These are phyloP conservation scores for Myochromella boudieri DNA, from an alignment of 768 basidiomycete species.

Conservation along the genomic window DNA sequence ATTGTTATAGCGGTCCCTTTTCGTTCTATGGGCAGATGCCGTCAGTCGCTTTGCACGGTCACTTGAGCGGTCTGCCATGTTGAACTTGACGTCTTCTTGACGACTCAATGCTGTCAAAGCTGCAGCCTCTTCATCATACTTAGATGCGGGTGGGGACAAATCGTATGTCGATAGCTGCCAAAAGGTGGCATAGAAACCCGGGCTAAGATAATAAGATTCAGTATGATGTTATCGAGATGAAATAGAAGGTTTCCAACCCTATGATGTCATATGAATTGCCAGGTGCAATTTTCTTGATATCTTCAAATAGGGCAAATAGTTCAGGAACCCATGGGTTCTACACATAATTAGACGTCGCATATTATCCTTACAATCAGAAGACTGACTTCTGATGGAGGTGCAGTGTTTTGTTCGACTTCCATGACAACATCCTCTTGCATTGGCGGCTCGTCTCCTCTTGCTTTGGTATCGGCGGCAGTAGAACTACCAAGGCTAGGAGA, in stretches of 20 bases:
- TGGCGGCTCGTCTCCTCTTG: slow-evolving; percentile 20
- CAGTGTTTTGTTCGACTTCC: slow-evolving; percentile 46
- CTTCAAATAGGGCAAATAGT: slow-evolving; percentile 70
- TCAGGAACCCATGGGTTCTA: slow-evolving; percentile 83
- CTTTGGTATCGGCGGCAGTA: slow-evolving; percentile 29
- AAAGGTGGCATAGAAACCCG: slow-evolving; percentile 92
- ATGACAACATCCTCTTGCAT: slow-evolving; percentile 45
- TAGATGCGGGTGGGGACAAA: slow-evolving; percentile 69
- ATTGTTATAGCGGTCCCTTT: slow-evolving; percentile 65
- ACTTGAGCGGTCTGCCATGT: slow-evolving; percentile 67
- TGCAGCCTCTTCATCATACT: slow-evolving; percentile 79
- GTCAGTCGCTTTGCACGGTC: slow-evolving; percentile 60
- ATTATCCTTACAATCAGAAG: not conserved
- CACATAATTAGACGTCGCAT: slow-evolving; percentile 12
- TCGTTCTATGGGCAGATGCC: slow-evolving; percentile 56
- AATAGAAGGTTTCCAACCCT: slow-evolving; percentile 49
- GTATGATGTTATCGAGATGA: slow-evolving; percentile 4
- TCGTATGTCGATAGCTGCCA: slow-evolving; percentile 97
- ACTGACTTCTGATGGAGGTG: slow-evolving; percentile 40
- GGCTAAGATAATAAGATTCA: slow-evolving; percentile 42
- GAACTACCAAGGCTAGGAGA: slow-evolving; percentile 50
- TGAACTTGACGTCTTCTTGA: slow-evolving; percentile 65
- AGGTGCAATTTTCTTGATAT: slow-evolving; percentile 72
- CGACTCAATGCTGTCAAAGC: slow-evolving; percentile 60
- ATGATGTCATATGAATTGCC: slow-evolving; percentile 62